Evolutionary conservation across 75 land plant species (phyloP).

Genomic region (Selaginella tamariscina): DNA sequence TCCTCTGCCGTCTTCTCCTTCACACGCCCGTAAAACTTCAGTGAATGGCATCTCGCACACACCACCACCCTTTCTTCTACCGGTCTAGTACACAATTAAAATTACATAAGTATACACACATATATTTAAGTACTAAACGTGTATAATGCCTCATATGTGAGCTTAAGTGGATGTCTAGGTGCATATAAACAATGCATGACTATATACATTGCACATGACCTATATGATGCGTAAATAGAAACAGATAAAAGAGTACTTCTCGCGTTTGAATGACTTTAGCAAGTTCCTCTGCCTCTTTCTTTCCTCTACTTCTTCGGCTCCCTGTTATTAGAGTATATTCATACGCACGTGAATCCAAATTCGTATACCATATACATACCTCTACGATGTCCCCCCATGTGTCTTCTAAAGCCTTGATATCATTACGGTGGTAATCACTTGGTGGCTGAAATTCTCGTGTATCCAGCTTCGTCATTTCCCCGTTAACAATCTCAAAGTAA

Average conservation of each 20-base stretch:
- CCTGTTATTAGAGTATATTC: conserved; percentile 28
- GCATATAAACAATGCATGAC: not conserved
- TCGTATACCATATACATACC: not conserved
- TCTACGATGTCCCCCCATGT: not conserved
- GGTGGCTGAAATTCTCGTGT: not conserved
- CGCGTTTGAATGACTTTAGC: conserved; percentile 7
- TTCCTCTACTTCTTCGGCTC: conserved; percentile 38
- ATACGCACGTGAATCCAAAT: conserved; percentile 35
- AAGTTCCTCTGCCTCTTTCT: conserved; percentile 26
- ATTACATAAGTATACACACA: not conserved
- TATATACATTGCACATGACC: too few species aligned
- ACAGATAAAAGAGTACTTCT: conserved; percentile 9
- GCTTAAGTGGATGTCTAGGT: not conserved
- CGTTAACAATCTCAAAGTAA: conserved; percentile 28
- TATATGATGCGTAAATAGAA: not conserved
- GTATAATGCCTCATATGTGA: not conserved
- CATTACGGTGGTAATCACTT: not conserved
- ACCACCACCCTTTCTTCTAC: conserved; percentile 37
- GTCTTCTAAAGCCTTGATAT: conserved; percentile 29
- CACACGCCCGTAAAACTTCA: conserved; percentile 63
- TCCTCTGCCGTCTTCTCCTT: conserved; percentile 53
- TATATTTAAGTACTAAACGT: not conserved
- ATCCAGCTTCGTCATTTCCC: conserved; percentile 30
- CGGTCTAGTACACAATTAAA: not conserved
- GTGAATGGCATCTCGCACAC: conserved; percentile 68